Conservation (phyloP, 1,284 basidiomycete genomes). For the Phylloboletellus chloephorus region DNA sequence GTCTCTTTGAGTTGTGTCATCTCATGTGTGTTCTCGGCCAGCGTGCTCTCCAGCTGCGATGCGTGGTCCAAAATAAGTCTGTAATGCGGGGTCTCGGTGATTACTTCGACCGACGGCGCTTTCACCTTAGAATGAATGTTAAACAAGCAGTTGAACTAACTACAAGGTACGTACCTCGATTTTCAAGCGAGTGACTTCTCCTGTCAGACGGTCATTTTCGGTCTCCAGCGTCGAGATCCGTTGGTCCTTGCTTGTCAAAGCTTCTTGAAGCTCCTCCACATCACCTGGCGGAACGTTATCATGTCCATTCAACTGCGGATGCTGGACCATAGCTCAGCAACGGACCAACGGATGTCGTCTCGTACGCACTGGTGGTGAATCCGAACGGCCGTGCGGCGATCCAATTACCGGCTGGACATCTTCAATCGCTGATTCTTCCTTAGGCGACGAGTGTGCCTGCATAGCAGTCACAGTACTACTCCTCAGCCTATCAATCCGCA, state of each 20-base stretch:
- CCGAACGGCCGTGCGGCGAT: conserved; percentile 14
- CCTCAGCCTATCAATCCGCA: conserved; percentile 64
- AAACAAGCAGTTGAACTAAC: background rate
- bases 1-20: conserved; percentile 38
- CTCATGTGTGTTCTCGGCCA: conserved; percentile 37
- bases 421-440: conserved; percentile 45
- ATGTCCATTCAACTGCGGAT: conserved; percentile 25
- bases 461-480: conserved; percentile 55
- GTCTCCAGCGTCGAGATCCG: conserved; percentile 37
- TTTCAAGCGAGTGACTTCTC: conserved; percentile 39
- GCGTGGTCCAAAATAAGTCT: conserved; percentile 44
- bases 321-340: conserved; percentile 18
- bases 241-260: conserved; percentile 33
- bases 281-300: conserved; percentile 21
- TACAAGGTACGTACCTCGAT: conserved; percentile 38
- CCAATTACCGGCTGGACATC: conserved; percentile 21
- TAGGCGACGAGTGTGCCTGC: conserved; percentile 33
- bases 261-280: conserved; percentile 38
- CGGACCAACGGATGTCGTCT: conserved; percentile 16
- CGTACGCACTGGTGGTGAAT: conserved; percentile 62
- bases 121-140: conserved; percentile 36
- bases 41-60: conserved; percentile 36
- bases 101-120: conserved; percentile 40
- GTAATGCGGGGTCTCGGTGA: conserved; percentile 46
- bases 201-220: conserved; percentile 39